Base-by-base conservation (phyloP, 139 green algal genomes). In the Chlamydomonas sphaeroides region DNA sequence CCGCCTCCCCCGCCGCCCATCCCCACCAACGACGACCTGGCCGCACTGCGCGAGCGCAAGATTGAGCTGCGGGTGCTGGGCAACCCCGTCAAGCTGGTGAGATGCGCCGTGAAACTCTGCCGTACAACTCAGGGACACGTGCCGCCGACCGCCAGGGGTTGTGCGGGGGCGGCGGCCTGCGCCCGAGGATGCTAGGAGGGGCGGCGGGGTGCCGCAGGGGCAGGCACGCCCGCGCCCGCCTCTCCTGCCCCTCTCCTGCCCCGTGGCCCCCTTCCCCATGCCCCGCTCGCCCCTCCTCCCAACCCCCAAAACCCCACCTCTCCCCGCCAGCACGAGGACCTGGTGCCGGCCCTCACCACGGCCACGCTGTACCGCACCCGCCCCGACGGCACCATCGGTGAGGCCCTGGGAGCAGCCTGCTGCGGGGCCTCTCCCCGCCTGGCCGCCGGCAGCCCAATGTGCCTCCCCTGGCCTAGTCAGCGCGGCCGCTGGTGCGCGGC, bases 41-140 rank as follows among this genome's bases (percentile, higher is more conserved):
- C 56, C 15, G 72, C 36, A 38, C 41, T 80, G 59, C 56, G 72
- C 6, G 72, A 80, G 36, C 72, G 57, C 18, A 80, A 80, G 41
- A 68, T 80, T 20, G 72, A 80, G 38, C 72, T 80, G 18, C 68
- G 57, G 26, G 72, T 80, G 49, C 72, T 80, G 38, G 72, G 72
- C 56, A 80, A 80, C 57, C 72, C 72, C 5, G 26, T 80, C 6
- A 68, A 68, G 28, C 72, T 80, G 72, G 72, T 80, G 72, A 28
- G 72, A n/a, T 45, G 38, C n/a, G n/a, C n/a, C n/a, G n/a, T n/a
- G n/a, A n/a, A n/a, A n/a, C n/a, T n/a, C n/a, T n/a, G n/a, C n/a
- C n/a, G n/a, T n/a, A n/a, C n/a, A n/a, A n/a, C n/a, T n/a, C n/a
- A n/a, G n/a, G n/a, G n/a, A n/a, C n/a, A 5, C 20, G 53, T 28